Conservation (phyloP, 495 filamentous ascomycete species). For the Sporormia fimetaria region DNA sequence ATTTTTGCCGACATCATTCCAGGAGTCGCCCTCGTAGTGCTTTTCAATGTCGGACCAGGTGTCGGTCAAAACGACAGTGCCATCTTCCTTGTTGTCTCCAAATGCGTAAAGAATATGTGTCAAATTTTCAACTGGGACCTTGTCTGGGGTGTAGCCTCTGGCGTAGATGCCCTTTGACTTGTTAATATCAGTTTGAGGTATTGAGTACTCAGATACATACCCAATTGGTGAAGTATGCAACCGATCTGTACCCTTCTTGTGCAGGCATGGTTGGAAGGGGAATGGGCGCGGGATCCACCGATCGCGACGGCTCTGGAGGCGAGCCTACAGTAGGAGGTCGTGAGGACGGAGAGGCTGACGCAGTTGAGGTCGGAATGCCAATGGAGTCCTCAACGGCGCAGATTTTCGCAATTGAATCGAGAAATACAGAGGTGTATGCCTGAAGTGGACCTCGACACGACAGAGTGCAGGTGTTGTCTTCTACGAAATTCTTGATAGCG, state of each 20-base stretch:
- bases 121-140: constrained; percentile 74
- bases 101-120: constrained; percentile 92
- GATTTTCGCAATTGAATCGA: too few relatives aligned
- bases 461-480: too few relatives aligned
- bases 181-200: neutral
- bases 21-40: constrained; percentile 66
- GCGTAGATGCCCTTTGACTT: constrained; percentile 65
- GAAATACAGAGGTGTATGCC: too few relatives aligned
- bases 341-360: neutral
- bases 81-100: constrained; percentile 63
- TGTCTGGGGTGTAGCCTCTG: constrained; percentile 72
- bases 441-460: too few relatives aligned
- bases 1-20: constrained; percentile 46
- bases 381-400: too few relatives aligned
- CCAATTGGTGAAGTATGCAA: constrained; percentile 85
- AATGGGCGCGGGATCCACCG: neutral
- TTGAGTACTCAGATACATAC: constrained; percentile 24
- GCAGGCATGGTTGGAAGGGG: constrained; percentile 32
- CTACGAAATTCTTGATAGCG: too few relatives aligned
- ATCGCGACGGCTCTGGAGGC: neutral
- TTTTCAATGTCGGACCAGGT: constrained; percentile 75
- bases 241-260: constrained; percentile 45
- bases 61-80: constrained; percentile 51
- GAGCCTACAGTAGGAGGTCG: neutral
- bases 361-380: too few relatives aligned